phyloP scores from a whole-genome alignment of 192 early-diverging fungal species.

The Coemansia sp. region DNA sequence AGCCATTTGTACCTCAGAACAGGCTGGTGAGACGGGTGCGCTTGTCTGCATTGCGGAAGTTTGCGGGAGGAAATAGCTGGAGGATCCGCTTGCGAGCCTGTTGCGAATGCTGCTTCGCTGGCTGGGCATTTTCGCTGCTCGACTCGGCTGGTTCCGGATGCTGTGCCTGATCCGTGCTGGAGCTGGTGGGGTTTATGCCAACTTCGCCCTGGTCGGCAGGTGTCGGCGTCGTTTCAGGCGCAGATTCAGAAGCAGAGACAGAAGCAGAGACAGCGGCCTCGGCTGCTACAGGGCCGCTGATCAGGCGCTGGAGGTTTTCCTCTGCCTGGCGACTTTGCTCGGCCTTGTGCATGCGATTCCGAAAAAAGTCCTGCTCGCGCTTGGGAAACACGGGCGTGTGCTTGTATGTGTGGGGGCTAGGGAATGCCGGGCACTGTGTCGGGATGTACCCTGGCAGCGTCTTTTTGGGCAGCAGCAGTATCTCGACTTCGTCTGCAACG shows the following conservation, averaged over 20 bases:
- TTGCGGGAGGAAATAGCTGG: slow-evolving; percentile 41
- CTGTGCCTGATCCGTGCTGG: neutral
- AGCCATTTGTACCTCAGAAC: too few relatives aligned
- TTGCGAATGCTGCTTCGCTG: neutral
- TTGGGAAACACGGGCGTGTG: slow-evolving; percentile 47
- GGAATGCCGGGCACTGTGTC: slow-evolving; percentile 40
- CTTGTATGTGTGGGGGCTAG: slow-evolving; percentile 48
- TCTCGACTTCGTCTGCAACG: slow-evolving; percentile 18
- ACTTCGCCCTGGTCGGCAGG: neutral
- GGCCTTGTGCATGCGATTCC: slow-evolving; percentile 50
- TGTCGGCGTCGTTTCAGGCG: neutral
- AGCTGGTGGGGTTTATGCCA: neutral
- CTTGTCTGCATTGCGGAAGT: slow-evolving; percentile 41
- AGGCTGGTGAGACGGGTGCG: slow-evolving; percentile 36
- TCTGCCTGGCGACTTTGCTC: slow-evolving; percentile 53
- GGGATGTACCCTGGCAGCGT: slow-evolving; percentile 38
- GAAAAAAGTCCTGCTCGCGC: slow-evolving; percentile 53
- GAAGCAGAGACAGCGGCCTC: neutral
- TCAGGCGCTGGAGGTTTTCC: slow-evolving; percentile 49
- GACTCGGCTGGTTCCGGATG: neutral
- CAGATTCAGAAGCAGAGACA: neutral
- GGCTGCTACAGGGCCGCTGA: slow-evolving; percentile 28
- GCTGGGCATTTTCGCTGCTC: slow-evolving; percentile 7
- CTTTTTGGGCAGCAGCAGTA: slow-evolving; percentile 20
- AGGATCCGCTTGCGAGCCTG: slow-evolving; percentile 25